Percentiles rank a stretch among this genome's conserved stretches.
These are phyloP conservation scores for Astragalus glycyphyllos DNA, from an alignment of 306 rosid species.

Conservation along the genomic window DNA sequence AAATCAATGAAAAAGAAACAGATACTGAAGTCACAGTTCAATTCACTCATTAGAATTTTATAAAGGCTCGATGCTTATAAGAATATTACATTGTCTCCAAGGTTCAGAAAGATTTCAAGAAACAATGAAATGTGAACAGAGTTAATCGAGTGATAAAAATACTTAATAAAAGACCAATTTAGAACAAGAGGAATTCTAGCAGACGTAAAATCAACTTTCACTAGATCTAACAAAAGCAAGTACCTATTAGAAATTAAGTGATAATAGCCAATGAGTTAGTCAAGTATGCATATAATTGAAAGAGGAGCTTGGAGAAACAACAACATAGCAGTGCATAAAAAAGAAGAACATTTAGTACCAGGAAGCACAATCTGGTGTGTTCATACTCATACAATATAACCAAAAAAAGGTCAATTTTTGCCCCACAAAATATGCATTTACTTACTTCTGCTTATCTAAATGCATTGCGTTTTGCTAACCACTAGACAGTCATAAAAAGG, in stretches of 20 bases:
- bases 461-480: too few species aligned
- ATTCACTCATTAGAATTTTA: too few species aligned
- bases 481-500: too few species aligned
- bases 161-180: slow-evolving; percentile 5
- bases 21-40: background rate
- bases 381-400: too few species aligned
- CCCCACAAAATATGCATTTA: too few species aligned
- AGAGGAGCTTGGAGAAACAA: slow-evolving; percentile 21
- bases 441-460: too few species aligned
- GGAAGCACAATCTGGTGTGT: too few species aligned
- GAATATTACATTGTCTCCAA: slow-evolving; percentile 10
- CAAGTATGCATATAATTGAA: slow-evolving; percentile 14
- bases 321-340: background rate
- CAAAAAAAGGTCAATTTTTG: too few species aligned
- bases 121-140: slow-evolving; percentile 13
- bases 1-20: slow-evolving; percentile 19
- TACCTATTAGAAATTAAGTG: slow-evolving; percentile 49
- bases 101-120: slow-evolving; percentile 29
- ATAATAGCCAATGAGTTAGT: slow-evolving; percentile 31
- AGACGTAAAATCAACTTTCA: background rate
- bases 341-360: slow-evolving; percentile 27
- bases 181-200: background rate
- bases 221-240: slow-evolving; percentile 28
- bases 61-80: too few species aligned
- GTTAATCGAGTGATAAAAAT: background rate